A percentile compares a stretch with the other conserved stretches of the same genome.
These are phyloP conservation scores for Diaporthe helianthi DNA, from an alignment of 2,329 filamentous ascomycete genomes.

Conservation along the genomic window DNA sequence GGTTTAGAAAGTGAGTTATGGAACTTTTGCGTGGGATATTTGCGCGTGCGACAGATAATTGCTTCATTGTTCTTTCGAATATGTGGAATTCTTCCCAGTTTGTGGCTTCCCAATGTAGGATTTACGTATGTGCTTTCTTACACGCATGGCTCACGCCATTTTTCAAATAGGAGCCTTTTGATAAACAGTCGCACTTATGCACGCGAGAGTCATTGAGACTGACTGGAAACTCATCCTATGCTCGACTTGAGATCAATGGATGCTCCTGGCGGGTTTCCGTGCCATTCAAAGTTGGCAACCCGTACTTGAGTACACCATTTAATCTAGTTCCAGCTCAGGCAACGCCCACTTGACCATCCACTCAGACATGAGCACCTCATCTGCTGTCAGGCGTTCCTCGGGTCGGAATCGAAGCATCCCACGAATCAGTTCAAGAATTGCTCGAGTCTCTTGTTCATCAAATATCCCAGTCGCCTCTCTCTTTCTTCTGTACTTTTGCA, in stretches of 20 bases:
- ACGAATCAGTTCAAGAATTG: slow-evolving; percentile 42
- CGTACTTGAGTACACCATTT: no score
- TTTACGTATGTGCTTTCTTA: neutral
- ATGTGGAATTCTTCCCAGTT: no score
- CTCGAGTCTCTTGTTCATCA: neutral
- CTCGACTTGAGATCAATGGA: no score
- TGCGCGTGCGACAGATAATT: neutral
- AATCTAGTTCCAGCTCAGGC: slow-evolving; percentile 33
- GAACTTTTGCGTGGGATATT: neutral
- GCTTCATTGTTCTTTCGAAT: no score
- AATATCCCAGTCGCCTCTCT: slow-evolving; percentile 21
- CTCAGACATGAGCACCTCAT: slow-evolving; percentile 43
- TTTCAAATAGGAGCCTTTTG: neutral
- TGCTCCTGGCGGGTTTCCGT: no score
- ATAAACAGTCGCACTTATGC: neutral
- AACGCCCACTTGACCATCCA: slow-evolving; percentile 47
- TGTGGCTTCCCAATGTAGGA: neutral
- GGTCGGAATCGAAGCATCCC: slow-evolving; percentile 42
- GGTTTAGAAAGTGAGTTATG: neutral
- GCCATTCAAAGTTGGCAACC: no score
- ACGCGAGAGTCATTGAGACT: no score
- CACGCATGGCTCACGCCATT: neutral
- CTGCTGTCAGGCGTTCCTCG: slow-evolving; percentile 40
- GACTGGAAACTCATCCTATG: no score
- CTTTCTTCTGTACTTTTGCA: slow-evolving; percentile 38